Evolutionary conservation across 305 asterid genomes (phyloP).

Genomic region (Fraxinus latifolia): DNA sequence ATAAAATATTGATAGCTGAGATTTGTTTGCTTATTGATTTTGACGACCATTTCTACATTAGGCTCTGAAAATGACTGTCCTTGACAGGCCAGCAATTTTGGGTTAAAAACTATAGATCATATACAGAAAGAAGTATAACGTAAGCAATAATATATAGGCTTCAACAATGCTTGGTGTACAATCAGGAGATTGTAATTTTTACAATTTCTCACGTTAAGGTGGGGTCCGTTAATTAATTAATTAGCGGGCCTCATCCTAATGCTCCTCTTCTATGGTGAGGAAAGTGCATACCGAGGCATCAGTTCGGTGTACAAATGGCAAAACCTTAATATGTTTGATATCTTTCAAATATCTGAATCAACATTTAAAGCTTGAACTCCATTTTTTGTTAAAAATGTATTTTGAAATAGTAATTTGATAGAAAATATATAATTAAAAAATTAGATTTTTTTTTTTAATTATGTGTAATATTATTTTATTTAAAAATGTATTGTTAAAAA

Average conservation of each 20-base stretch:
- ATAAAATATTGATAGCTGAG: background rate
- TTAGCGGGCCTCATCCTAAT: too few species aligned
- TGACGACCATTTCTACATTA: background rate
- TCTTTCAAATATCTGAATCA: background rate
- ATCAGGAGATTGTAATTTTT: too few species aligned
- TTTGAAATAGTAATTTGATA: background rate
- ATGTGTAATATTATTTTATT: too few species aligned
- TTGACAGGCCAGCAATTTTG: background rate
- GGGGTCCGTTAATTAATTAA: too few species aligned
- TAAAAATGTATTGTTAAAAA: too few species aligned
- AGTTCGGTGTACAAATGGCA: background rate
- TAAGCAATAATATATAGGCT: background rate
- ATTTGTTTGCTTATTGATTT: background rate
- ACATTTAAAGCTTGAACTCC: background rate
- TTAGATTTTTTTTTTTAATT: too few species aligned
- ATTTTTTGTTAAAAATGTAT: too few species aligned
- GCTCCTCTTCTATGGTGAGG: background rate
- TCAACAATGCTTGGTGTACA: too few species aligned
- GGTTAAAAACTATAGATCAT: background rate
- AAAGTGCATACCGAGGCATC: background rate
- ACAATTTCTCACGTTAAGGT: too few species aligned
- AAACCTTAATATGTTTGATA: too few species aligned
- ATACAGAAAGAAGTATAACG: background rate
- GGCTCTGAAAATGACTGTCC: background rate
- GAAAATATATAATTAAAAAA: background rate